Conservation (phyloP, 2,329 filamentous ascomycete species). For the Bipolaris zeicola region DNA sequence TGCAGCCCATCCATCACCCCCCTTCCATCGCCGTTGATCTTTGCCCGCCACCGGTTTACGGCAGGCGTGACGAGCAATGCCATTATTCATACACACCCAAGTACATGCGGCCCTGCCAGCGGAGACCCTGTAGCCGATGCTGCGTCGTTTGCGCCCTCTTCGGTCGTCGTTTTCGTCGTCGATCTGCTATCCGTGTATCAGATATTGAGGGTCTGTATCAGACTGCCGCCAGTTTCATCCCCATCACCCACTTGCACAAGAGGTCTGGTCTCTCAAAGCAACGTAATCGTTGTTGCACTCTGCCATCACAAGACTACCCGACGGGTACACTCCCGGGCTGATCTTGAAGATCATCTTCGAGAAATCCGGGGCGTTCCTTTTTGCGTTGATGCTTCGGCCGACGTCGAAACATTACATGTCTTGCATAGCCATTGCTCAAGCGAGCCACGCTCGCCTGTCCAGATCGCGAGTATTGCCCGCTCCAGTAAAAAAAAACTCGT, state of each 20-base stretch:
- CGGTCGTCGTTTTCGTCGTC: not conserved
- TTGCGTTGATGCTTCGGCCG: no score
- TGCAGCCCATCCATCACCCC: not conserved
- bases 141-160: slow-evolving; percentile 6
- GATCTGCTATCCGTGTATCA: slow-evolving; percentile 44
- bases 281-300: slow-evolving; percentile 15
- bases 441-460: not conserved
- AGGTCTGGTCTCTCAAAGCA: slow-evolving; percentile 13
- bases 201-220: slow-evolving; percentile 41
- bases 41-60: slow-evolving; percentile 1
- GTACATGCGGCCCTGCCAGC: not conserved
- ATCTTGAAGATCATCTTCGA: slow-evolving; percentile 11
- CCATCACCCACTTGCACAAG: slow-evolving; percentile 33
- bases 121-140: slow-evolving; percentile 3
- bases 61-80: slow-evolving; percentile 11
- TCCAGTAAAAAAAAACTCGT: no score
- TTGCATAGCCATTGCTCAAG: no score
- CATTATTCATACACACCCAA: not conserved
- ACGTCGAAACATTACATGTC: no score
- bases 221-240: slow-evolving; percentile 44
- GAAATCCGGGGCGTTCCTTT: no score
- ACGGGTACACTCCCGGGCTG: slow-evolving; percentile 17
- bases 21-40: not conserved
- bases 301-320: slow-evolving; percentile 22
- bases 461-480: not conserved